A percentile compares a stretch with the other conserved stretches of the same genome.
phyloP scores from a whole-genome alignment of 192 early-diverging fungal species.

The Backusella westeae region DNA sequence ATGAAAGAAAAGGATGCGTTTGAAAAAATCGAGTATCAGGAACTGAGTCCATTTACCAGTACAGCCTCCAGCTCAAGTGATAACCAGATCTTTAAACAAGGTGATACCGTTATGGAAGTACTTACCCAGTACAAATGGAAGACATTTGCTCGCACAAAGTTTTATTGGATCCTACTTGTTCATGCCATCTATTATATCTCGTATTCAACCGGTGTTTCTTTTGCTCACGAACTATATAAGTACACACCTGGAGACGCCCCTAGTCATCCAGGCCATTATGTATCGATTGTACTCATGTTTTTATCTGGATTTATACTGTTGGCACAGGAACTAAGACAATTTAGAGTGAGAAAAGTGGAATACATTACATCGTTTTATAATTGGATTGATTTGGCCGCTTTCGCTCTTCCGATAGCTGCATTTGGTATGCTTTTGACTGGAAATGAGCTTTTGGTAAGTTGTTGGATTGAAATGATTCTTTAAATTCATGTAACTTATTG shows the following conservation, averaged over 20 bases:
- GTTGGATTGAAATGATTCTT: neutral
- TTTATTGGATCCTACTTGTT: neutral
- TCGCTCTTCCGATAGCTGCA: neutral
- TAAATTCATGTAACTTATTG: no score
- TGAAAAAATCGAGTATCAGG: neutral
- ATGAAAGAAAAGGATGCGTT: neutral
- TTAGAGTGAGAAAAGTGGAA: neutral
- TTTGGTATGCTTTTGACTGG: neutral
- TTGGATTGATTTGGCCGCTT: conserved; percentile 4
- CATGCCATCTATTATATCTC: conserved; percentile 1
- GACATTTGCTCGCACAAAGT: neutral
- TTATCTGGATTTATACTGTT: neutral
- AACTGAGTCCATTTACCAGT: neutral
- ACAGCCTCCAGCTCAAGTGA: neutral
- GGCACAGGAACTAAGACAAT: neutral
- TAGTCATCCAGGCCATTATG: neutral
- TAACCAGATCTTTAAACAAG: conserved; percentile 7
- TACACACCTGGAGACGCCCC: neutral
- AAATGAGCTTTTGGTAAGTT: neutral
- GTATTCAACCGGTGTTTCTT: conserved; percentile 1
- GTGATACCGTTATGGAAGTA: conserved; percentile 15
- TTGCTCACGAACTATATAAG: neutral
- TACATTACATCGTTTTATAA: conserved; percentile 12
- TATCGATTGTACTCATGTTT: conserved; percentile 1
- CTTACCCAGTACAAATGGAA: conserved; percentile 16